Evolutionary conservation across 352 stramenopile species (phyloP).

Genomic region (Globisporangium megalacanthum): DNA sequence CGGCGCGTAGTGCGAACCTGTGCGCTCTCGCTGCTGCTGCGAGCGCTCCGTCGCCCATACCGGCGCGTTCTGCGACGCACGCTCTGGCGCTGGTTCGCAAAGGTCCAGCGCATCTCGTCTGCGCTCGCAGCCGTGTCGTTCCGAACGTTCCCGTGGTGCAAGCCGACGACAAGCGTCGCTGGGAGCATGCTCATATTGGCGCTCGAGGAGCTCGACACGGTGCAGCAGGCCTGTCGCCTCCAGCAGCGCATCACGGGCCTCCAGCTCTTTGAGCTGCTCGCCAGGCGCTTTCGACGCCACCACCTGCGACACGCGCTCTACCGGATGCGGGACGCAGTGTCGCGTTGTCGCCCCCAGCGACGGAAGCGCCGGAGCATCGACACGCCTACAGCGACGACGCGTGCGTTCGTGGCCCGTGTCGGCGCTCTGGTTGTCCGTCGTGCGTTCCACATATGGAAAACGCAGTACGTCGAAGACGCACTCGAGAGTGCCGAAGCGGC

Average conservation of each 20-base stretch:
- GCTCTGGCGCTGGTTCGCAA: constrained; percentile 45
- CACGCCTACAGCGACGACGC: constrained; percentile 7
- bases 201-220: constrained; percentile 25
- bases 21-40: constrained; percentile 17
- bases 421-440: constrained; percentile 14
- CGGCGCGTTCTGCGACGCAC: constrained; percentile 18
- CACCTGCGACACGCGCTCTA: constrained; percentile 17
- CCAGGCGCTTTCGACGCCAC: background rate
- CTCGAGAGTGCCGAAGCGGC: constrained; percentile 33
- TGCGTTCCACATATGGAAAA: constrained; percentile 46
- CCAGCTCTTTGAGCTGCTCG: constrained; percentile 11
- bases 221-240: constrained; percentile 11
- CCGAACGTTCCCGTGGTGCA: constrained; percentile 17
- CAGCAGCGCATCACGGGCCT: constrained; percentile 8
- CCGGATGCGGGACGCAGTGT: constrained; percentile 3
- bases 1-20: background rate
- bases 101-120: constrained; percentile 19
- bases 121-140: constrained; percentile 17
- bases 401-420: constrained; percentile 25
- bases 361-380: background rate
- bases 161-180: constrained; percentile 7
- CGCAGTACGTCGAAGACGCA: constrained; percentile 36
- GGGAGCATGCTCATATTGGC: constrained; percentile 24
- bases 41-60: constrained; percentile 23
- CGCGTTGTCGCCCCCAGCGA: background rate